phyloP scores from a whole-genome alignment of 352 stramenopile genomes.

The Nothophytophthora sp. region DNA sequence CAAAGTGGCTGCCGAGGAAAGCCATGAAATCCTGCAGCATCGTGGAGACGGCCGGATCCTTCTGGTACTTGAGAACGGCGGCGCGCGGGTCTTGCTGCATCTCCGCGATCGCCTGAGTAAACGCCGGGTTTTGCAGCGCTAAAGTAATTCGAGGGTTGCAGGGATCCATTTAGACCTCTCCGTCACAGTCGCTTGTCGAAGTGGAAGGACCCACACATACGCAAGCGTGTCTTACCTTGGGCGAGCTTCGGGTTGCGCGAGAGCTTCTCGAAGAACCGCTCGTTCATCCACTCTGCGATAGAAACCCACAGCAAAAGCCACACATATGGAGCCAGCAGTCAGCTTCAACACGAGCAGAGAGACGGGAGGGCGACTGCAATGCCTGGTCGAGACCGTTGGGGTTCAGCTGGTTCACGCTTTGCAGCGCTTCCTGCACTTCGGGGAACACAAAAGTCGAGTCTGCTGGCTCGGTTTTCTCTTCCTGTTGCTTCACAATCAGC shows the following conservation, averaged over 20 bases:
- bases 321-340: background rate
- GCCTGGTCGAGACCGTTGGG: slow-evolving; percentile 42
- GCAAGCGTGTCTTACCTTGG: slow-evolving; percentile 29
- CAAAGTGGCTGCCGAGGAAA: slow-evolving; percentile 74
- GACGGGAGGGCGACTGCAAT: background rate
- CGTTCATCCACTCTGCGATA: slow-evolving; percentile 73
- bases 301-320: background rate
- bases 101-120: slow-evolving; percentile 67
- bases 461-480: slow-evolving; percentile 13
- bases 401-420: slow-evolving; percentile 60
- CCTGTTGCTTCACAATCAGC: slow-evolving; percentile 28
- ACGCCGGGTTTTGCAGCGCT: slow-evolving; percentile 72
- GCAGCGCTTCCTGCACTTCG: slow-evolving; percentile 72
- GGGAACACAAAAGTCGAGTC: slow-evolving; percentile 60
- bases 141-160: background rate
- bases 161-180: background rate
- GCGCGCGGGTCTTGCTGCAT: slow-evolving; percentile 63
- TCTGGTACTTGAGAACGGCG: slow-evolving; percentile 68
- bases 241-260: slow-evolving; percentile 51
- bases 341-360: background rate
- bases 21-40: slow-evolving; percentile 77
- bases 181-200: background rate
- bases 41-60: slow-evolving; percentile 51
- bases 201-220: background rate
- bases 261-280: slow-evolving; percentile 71